Evolutionary conservation across 495 filamentous ascomycete genomes (phyloP), one percentile per base, ranked within the genome.

Genomic region (Penicillium riverlandense): DNA sequence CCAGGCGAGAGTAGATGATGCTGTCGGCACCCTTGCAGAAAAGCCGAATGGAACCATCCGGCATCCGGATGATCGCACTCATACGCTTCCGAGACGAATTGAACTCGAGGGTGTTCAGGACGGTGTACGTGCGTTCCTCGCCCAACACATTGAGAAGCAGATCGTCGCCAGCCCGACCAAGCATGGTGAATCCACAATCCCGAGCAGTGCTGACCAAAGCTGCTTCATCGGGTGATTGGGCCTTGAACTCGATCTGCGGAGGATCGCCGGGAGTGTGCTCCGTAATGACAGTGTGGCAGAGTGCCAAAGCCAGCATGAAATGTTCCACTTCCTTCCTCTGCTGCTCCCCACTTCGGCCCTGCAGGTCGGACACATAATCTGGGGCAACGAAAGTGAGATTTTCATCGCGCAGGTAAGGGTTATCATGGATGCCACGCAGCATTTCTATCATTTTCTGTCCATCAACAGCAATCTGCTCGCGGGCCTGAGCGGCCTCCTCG

Each of bases 21-120:
- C 88, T 96, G 60, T 99, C 94, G 13, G 94, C 94, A 38, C 94
- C 94, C 64, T 99, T 99, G 72, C 94, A 99, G 61, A 94, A 95
- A 1, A 99, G 78, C 27, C 90, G 73, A 40, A 99, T 96, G 48
- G 77, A 83, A 32, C 90, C 90, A 57, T 96, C 82, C 4, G 94
- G 94, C 91, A 97, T 97, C 44, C 83, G 80, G 35, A 99, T 83
- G 46, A 99, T 96, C 1, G 92, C 85, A 64, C 94, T 97, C 94
- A 99, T 99, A 44, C 94, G 81, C 64, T 99, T 99, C 53, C 94
- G 76, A 7, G 87, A 84, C 4, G 92, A 97, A 65, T 97, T 97
- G 72, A 99, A 99, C 59, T 99, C 94, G 33, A 99, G 79, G 6
- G 87, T 95, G 62, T 95, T 97, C 32, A 99, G 76, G 14, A 99